Evolutionary conservation across 306 rosid species (phyloP), one percentile per base, ranked within the genome.

Genomic region (Citrullus mucosospermus): DNA sequence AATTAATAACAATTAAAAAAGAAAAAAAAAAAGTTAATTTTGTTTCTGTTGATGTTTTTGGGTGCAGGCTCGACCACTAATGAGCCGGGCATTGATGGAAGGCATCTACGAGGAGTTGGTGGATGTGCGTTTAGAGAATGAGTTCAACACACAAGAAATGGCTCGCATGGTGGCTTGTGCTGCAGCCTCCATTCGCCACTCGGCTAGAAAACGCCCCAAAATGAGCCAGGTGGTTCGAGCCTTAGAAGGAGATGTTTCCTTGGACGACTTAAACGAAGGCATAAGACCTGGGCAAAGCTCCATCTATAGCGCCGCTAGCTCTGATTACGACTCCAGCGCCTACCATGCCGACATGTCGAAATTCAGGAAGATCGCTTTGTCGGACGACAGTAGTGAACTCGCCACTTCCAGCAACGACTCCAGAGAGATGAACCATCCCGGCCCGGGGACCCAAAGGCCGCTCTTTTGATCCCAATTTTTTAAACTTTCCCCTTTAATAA

Each of bases 221-320:
- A 94, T 94, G 98, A 94, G 97, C 70, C 98, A 92, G 89, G 92
- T 93, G 25, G 91, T 88, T 15, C 88, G 93, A 11, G 91, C 92
- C 6, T 43, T 94, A 59, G 98, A 92, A 82, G 98, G 96, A 53
- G 93, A 87, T 41, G 89, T 86, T 0, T 89, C 94, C 0, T 17
- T 89, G 20, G 97, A 92, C 9, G 97, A 94, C 78, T 81, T 94
- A 74, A 91, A 83, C 39, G 96, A 88, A 7, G 88, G 88, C 55
- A 41, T 54, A 20, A 93, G 74, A 74, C 71, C 90, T 0, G 85
- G 78, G 1, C 75, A 81, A 11, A 81, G 36, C 83, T 1, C 74
- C 1, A 50, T 30, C 16, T 39, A 16, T 54, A 53, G 81, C 7
- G 55, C 88, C 17, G 28, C 84, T 17, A 80, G 90, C 81, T 85